Conservation (phyloP, 1,284 basidiomycete species). For the Ceratorhiza oryzae-sativae region DNA sequence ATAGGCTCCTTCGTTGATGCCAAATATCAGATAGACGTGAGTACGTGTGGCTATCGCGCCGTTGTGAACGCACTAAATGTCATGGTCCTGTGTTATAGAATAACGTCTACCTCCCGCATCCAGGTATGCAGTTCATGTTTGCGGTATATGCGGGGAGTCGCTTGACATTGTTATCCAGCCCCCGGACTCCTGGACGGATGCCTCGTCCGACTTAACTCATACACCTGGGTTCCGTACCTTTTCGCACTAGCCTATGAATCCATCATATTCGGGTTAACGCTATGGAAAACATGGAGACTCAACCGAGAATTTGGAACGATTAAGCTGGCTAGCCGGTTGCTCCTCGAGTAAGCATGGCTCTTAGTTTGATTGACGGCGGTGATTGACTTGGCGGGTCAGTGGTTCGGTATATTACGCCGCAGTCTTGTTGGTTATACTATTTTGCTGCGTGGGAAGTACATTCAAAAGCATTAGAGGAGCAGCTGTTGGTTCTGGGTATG, state of each 20-base stretch:
- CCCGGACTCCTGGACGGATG: background rate
- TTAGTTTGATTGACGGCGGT: too few relatives aligned
- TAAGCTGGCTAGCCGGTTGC: background rate
- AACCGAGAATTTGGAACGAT: background rate
- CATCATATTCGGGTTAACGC: background rate
- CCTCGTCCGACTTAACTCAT: conserved; percentile 4
- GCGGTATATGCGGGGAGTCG: too few relatives aligned
- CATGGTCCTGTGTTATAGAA: background rate
- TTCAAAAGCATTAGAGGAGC: background rate
- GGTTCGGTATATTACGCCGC: conserved; percentile 9
- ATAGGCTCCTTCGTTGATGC: background rate
- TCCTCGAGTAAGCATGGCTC: background rate
- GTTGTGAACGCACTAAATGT: background rate
- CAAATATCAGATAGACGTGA: conserved; percentile 4
- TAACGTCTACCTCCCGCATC: background rate
- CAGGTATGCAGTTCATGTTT: background rate
- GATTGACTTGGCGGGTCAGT: background rate
- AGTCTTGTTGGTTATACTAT: background rate
- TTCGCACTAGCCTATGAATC: background rate
- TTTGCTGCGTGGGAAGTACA: conserved; percentile 10
- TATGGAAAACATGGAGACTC: conserved; percentile 11
- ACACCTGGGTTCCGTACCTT: background rate
- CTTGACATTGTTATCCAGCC: background rate
- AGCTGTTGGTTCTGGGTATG: conserved; percentile 8
- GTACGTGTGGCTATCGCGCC: background rate